Evolutionary conservation across 345 rosid genomes (phyloP), one percentile per base, ranked within the genome.

Genomic region (Erucastrum elatum): DNA sequence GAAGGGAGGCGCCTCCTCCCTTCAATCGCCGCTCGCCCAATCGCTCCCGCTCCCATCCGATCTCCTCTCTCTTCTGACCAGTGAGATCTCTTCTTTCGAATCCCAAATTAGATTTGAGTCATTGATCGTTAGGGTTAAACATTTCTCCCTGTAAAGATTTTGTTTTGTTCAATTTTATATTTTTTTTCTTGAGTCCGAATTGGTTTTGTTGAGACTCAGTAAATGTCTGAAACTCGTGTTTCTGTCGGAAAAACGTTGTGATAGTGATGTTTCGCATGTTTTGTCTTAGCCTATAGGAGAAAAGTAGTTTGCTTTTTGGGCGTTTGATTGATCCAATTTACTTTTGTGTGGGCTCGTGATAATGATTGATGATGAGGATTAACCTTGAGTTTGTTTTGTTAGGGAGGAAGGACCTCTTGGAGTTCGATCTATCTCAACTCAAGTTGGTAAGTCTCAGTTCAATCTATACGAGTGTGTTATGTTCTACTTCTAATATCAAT

Each of bases 361-460:
- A 49, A 49, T 13, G 56, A 46, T 4, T 5, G 56, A n/a, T 0
- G 56, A 5, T 7, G 56, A 49, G 56, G 53, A 12, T 2, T 49
- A 49, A 60, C 71, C 49, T n/a, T 49, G 73, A 26, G 26, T 70
- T 60, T 64, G 34, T 1, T 63, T 85, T 77, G 71, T 89, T 29
- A 95, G 98, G 90, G 96, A 89, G 70, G 91, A 95, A 21, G 86
- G 78, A 51, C 91, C 86, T 76, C 77, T 85, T 63, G 99, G 98
- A 59, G 81, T 84, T 35, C 91, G 99, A 0, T 83, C 79, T 69
- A 83, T 93, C 88, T 95, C 99, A 1, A 95, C 97, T 71, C 99
- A 95, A 90, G 77, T 88, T 51, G 94, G 99, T 93, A 85, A 86
- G 94, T n/a, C n/a, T n/a, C n/a, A n/a, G n/a, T n/a, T n/a, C n/a